Conservation (phyloP, 192 early-diverging fungal genomes). For the Gonapodya prolifera region DNA sequence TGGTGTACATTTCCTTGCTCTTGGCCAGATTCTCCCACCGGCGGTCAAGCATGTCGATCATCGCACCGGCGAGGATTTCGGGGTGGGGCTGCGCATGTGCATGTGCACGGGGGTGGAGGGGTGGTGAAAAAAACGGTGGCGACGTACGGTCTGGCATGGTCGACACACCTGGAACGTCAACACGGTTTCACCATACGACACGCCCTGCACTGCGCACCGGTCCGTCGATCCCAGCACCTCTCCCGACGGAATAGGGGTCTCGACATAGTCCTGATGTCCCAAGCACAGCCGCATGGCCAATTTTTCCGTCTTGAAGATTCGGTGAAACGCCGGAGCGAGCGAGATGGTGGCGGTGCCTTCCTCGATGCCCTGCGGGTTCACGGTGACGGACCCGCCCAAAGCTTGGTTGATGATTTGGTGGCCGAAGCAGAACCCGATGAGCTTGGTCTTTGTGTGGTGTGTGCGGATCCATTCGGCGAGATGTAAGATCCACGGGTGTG, state of each 20-base stretch:
- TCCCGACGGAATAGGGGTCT: background rate
- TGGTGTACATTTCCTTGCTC: background rate
- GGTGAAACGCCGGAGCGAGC: background rate
- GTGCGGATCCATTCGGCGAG: background rate
- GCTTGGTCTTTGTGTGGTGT: background rate
- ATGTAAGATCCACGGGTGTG: background rate
- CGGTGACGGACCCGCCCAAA: background rate
- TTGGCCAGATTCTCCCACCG: background rate
- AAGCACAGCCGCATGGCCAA: background rate
- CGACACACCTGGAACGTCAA: background rate
- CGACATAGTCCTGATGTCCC: background rate
- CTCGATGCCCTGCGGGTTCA: background rate
- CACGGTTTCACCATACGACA: background rate
- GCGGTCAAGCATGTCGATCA: background rate
- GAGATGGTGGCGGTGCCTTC: background rate
- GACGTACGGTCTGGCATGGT: no score
- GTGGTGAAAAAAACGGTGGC: no score
- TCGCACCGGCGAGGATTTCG: background rate
- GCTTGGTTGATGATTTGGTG: background rate
- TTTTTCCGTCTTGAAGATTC: background rate
- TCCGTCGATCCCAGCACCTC: background rate
- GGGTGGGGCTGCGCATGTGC: background rate
- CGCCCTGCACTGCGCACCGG: background rate
- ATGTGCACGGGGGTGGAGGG: no score
- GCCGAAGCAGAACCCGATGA: background rate